Conservation (phyloP, 257 asterid genomes). For the Salvia splendens region DNA sequence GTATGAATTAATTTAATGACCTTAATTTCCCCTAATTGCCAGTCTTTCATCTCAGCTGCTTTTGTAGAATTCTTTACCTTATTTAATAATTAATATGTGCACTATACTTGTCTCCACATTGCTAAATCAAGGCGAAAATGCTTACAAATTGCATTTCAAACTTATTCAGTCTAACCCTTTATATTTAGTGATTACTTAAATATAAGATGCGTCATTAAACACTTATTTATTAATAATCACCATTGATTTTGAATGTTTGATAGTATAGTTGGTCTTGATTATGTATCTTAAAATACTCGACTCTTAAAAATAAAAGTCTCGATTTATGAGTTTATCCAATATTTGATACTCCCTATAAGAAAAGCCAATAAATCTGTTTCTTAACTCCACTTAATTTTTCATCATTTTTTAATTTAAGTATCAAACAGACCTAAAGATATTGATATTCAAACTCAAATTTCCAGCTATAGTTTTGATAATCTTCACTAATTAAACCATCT, state of each 20-base stretch:
- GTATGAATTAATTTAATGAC: background rate
- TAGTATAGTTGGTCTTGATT: background rate
- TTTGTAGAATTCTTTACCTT: constrained; percentile 23
- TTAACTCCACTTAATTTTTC: no score
- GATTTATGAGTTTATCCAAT: no score
- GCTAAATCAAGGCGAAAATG: background rate
- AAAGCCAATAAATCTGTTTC: no score
- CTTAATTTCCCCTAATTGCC: constrained; percentile 2
- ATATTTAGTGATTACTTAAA: background rate
- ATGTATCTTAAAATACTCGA: no score
- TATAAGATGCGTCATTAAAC: background rate
- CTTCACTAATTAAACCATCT: no score
- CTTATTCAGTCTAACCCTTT: background rate
- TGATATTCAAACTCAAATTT: no score
- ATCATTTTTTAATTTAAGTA: no score
- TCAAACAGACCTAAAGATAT: no score
- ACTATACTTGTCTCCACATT: background rate
- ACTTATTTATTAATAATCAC: background rate
- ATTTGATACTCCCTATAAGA: no score
- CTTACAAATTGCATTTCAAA: background rate
- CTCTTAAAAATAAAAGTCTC: no score
- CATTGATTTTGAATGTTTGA: constrained; percentile 4
- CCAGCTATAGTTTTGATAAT: no score
- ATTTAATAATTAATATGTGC: background rate
- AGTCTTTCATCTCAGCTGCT: constrained; percentile 30